These are phyloP conservation scores for Aspergillus hortae DNA, from an alignment of 2,329 filamentous ascomycete species.

Conservation along the genomic window DNA sequence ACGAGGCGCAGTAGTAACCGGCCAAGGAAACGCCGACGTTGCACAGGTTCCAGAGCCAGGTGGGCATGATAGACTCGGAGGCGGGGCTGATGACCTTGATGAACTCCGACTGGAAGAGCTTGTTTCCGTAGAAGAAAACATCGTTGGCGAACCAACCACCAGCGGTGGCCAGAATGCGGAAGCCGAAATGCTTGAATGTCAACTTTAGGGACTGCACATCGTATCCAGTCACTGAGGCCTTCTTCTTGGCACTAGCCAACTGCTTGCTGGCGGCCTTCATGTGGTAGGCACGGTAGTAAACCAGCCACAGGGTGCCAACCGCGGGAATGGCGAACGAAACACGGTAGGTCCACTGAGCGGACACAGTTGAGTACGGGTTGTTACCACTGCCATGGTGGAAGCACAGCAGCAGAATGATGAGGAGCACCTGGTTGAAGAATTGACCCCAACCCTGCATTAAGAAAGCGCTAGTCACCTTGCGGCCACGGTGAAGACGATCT, in stretches of 20 bases:
- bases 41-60: constrained; percentile 88
- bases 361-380: constrained; percentile 71
- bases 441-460: constrained; percentile 99
- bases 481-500: constrained; percentile 90
- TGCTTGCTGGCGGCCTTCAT: constrained; percentile 87
- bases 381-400: constrained; percentile 77
- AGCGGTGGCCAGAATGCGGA: constrained; percentile 79
- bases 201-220: constrained; percentile 77
- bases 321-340: constrained; percentile 89
- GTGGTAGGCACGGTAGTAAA: constrained; percentile 94
- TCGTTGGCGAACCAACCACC: constrained; percentile 95
- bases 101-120: constrained; percentile 91
- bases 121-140: constrained; percentile 99
- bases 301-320: constrained; percentile 85
- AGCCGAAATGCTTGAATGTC: constrained; percentile 79
- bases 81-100: constrained; percentile 73
- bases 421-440: constrained; percentile 84
- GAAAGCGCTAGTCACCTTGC: constrained; percentile 93
- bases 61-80: constrained; percentile 71
- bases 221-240: constrained; percentile 84
- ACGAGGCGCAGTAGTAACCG: constrained; percentile 86
- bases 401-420: constrained; percentile 81
- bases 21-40: constrained; percentile 82
- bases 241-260: constrained; percentile 78
- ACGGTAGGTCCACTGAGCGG: constrained; percentile 87